phyloP scores from a whole-genome alignment of 768 basidiomycete species.

The Boletus rubroflammeus region DNA sequence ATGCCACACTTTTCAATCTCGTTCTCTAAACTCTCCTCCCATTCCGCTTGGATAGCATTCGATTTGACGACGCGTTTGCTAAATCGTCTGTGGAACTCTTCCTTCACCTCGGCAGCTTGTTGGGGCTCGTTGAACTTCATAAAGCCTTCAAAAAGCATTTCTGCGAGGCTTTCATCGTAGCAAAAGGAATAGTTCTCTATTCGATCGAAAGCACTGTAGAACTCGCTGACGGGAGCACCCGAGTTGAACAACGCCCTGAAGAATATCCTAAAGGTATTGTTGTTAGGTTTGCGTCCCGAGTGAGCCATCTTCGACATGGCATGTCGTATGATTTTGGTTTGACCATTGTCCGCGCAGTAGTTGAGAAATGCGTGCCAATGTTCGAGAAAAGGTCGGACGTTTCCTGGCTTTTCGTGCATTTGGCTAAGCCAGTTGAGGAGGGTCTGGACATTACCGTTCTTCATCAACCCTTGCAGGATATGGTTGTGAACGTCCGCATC shows the following conservation, averaged over 20 bases:
- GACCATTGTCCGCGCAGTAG: constrained; percentile 31
- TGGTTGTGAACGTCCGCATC: constrained; percentile 46
- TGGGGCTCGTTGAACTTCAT: constrained; percentile 35
- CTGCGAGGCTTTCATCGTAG: constrained; percentile 41
- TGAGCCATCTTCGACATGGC: constrained; percentile 37
- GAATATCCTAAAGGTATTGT: constrained; percentile 47
- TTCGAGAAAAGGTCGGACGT: constrained; percentile 43
- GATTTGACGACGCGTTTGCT: constrained; percentile 28
- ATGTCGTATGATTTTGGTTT: constrained; percentile 24
- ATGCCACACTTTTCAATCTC: constrained; percentile 35
- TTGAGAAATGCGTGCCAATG: constrained; percentile 57
- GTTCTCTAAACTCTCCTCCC: constrained; percentile 28
- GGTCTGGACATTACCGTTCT: constrained; percentile 40
- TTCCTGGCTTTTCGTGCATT: constrained; percentile 50
- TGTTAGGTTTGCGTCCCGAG: constrained; percentile 40
- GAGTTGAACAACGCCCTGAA: constrained; percentile 41
- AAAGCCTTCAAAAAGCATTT: constrained; percentile 42
- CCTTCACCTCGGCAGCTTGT: constrained; percentile 38
- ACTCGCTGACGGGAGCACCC: constrained; percentile 30
- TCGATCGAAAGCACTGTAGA: constrained; percentile 42
- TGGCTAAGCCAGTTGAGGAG: constrained; percentile 48
- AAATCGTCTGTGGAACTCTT: constrained; percentile 36
- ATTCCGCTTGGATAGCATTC: constrained; percentile 25
- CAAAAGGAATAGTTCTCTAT: constrained; percentile 44
- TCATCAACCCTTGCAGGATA: constrained; percentile 47